Conservation (phyloP, 805 yeast genomes). For the Vanderwaltozyma verrucispora region DNA sequence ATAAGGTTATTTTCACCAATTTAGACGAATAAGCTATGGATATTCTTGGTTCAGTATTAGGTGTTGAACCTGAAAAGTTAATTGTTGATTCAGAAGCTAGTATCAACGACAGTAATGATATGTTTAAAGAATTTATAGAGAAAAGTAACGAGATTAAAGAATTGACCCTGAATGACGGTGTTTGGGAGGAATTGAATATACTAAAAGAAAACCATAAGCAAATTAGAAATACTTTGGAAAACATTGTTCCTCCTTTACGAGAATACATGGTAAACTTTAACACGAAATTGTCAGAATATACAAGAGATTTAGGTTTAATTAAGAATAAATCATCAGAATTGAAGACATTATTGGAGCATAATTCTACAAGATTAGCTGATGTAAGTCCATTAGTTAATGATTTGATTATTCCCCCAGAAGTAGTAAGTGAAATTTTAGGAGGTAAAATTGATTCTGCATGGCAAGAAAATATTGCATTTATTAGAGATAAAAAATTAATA, state of each 20-base stretch:
- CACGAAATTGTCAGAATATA: constrained; percentile 41
- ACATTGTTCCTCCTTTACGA: constrained; percentile 38
- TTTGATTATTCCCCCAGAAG: constrained; percentile 62
- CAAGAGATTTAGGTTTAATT: constrained; percentile 51
- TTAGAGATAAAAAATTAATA: constrained; percentile 50
- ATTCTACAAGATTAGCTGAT: constrained; percentile 38
- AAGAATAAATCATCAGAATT: constrained; percentile 43
- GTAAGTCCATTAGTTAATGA: constrained; percentile 72
- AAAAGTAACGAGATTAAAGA: not conserved
- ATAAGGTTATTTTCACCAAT: not conserved
- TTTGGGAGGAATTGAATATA: constrained; percentile 8
- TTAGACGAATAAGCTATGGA: constrained; percentile 9
- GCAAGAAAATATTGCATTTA: constrained; percentile 51
- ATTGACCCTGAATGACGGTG: not conserved
- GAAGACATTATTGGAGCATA: constrained; percentile 36
- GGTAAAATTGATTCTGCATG: constrained; percentile 52
- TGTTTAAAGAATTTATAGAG: not conserved
- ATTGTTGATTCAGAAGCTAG: no score
- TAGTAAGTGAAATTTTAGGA: constrained; percentile 45
- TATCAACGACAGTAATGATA: no score
- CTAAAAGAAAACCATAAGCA: constrained; percentile 12
- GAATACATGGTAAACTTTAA: constrained; percentile 47
- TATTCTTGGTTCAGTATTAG: constrained; percentile 8
- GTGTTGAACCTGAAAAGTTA: no score
- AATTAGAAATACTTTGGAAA: constrained; percentile 16